Evolutionary conservation across 83 land plant species (phyloP), one percentile per base, ranked within the genome.

Genomic region (Larix sibirica): DNA sequence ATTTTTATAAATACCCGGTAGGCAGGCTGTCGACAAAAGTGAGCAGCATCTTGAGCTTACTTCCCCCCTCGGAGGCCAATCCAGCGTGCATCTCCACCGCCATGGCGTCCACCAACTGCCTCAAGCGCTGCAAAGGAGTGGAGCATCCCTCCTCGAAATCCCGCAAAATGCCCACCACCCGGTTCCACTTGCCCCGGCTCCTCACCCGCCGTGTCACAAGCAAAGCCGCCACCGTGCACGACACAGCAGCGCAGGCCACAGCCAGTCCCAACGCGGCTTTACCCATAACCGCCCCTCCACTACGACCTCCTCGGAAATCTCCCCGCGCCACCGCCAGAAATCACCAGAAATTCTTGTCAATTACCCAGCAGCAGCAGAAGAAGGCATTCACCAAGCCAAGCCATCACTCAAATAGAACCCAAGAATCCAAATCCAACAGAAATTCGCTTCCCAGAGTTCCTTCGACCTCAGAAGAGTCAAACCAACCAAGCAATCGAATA

Each of bases 11-110:
- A 17, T 83, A 82, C 84, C 82, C 79, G 23, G 62, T 62, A 21
- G 87, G 86, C 54, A 84, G 87, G 17, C 28, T 70, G 62, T 80
- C 88, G 20, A 84, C 77, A 71, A 69, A 90, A 17, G 84, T 83
- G 75, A 90, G 88, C 14, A 90, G 83, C 92, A 90, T 90, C 85
- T 89, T 90, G 78, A 90, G 92, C 83, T 84, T 90, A 83, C 92
- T 89, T 20, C 92, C 92, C 31, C 92, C 92, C n/a, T 90, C 92
- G 4, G 87, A 88, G 3, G 89, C 91, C 28, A 90, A 81, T 20
- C 92, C 92, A 14, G 92, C 88, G 58, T 90, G 89, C 92, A 90
- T 90, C 84, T 90, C 91, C 18, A 86, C 85, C 4, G 85, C 63
- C 91, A 90, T 86, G 23, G 91, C 92, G 38, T 90, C 91, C 17